Evolutionary conservation across 768 basidiomycete species (phyloP).

Genomic region (Boletellus sp.): DNA sequence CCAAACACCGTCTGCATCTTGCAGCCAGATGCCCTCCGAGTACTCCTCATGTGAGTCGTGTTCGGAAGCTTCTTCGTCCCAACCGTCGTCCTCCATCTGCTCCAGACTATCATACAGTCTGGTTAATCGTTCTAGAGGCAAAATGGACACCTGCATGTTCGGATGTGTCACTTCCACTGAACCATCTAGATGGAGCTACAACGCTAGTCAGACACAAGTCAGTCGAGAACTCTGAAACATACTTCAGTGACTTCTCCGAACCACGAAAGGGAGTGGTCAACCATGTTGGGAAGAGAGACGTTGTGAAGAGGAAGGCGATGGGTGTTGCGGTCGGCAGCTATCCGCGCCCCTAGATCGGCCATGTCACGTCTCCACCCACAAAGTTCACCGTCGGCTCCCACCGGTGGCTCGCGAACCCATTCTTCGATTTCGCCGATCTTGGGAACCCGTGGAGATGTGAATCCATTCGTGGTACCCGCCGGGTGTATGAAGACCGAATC

Average conservation of each 20-base stretch:
- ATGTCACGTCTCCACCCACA: slow-evolving; percentile 72
- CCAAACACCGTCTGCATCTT: slow-evolving; percentile 39
- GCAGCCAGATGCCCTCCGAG: slow-evolving; percentile 40
- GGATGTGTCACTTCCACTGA: slow-evolving; percentile 71
- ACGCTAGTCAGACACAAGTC: slow-evolving; percentile 6
- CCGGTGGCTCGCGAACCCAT: slow-evolving; percentile 66
- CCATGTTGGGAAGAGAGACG: slow-evolving; percentile 40
- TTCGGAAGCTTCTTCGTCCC: slow-evolving; percentile 40
- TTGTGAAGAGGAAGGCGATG: slow-evolving; percentile 37
- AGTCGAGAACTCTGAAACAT: slow-evolving; percentile 22
- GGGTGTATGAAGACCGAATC: slow-evolving; percentile 82
- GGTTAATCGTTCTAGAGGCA: slow-evolving; percentile 67
- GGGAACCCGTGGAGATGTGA: slow-evolving; percentile 65
- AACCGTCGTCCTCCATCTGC: slow-evolving; percentile 68
- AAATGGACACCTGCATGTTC: slow-evolving; percentile 43
- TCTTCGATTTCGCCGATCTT: slow-evolving; percentile 80
- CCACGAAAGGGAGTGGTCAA: slow-evolving; percentile 58
- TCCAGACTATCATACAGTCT: slow-evolving; percentile 79
- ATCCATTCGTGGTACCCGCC: slow-evolving; percentile 69
- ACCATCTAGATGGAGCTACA: slow-evolving; percentile 71
- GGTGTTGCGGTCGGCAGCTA: slow-evolving; percentile 47
- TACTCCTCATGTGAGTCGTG: slow-evolving; percentile 40
- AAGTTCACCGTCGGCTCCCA: slow-evolving; percentile 46
- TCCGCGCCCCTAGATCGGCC: slow-evolving; percentile 56
- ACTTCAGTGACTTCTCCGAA: slow-evolving; percentile 83